Evolutionary conservation across 371 early-diverging fungal species (phyloP).

Genomic region (Rhizomucor miehei): DNA sequence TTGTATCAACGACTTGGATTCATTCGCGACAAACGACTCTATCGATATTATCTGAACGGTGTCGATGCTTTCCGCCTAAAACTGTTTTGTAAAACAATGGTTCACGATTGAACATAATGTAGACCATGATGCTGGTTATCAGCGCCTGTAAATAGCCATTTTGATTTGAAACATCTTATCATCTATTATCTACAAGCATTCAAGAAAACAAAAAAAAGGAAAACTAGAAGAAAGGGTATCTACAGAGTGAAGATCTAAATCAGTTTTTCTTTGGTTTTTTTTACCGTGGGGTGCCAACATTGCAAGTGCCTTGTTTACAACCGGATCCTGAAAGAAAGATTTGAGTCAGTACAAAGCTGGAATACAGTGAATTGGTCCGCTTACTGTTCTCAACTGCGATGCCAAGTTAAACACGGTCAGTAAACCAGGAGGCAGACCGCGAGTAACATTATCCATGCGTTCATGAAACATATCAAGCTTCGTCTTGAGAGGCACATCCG

Average conservation of each 20-base stretch:
- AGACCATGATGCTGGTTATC: too few relatives aligned
- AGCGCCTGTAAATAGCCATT: too few relatives aligned
- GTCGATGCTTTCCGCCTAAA: slow-evolving; percentile 90
- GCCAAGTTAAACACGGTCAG: slow-evolving; percentile 36
- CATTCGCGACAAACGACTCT: slow-evolving; percentile 86
- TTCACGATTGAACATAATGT: slow-evolving; percentile 4
- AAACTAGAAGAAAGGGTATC: not conserved
- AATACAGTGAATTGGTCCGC: not conserved
- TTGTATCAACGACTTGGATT: slow-evolving; percentile 94
- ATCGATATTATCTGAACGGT: slow-evolving; percentile 92
- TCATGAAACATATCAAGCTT: slow-evolving; percentile 37
- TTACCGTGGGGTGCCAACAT: too few relatives aligned
- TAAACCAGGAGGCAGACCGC: slow-evolving; percentile 27
- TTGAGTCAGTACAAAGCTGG: too few relatives aligned
- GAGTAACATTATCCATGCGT: slow-evolving; percentile 31
- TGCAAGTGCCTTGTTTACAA: slow-evolving; percentile 12
- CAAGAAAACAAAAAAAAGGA: slow-evolving; percentile 1
- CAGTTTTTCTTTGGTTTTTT: too few relatives aligned
- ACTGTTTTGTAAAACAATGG: slow-evolving; percentile 62
- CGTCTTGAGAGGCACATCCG: slow-evolving; percentile 25
- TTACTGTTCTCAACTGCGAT: slow-evolving; percentile 29
- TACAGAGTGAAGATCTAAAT: slow-evolving; percentile 2
- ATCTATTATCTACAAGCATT: not conserved
- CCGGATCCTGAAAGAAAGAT: slow-evolving; percentile 15
- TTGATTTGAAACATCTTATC: too few relatives aligned